Evolutionary conservation across 2,329 filamentous ascomycete genomes (phyloP).

Genomic region (Exophiala bonariae): DNA sequence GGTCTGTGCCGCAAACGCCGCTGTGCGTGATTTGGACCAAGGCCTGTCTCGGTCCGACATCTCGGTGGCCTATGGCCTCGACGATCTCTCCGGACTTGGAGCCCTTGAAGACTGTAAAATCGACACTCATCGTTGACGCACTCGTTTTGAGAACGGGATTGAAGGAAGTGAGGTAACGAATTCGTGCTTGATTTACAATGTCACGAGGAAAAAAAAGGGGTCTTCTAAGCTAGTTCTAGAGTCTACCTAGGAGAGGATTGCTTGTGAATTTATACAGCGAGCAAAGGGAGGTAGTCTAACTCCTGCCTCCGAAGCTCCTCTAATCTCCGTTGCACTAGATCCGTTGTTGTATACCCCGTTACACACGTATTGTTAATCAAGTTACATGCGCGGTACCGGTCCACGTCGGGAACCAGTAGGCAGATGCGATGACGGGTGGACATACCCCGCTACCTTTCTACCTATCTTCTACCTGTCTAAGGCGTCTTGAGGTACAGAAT

Average conservation of each 20-base stretch:
- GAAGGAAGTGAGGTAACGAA: background rate
- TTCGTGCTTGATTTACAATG: background rate
- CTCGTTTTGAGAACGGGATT: background rate
- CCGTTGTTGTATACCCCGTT: background rate
- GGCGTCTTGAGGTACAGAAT: background rate
- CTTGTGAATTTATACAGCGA: background rate
- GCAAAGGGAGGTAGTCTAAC: background rate
- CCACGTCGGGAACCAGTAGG: background rate
- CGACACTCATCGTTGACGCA: constrained; percentile 14
- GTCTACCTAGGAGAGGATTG: background rate
- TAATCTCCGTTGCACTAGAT: background rate
- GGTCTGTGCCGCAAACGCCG: constrained; percentile 26
- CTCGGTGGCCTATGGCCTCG: constrained; percentile 17
- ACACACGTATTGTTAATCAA: background rate
- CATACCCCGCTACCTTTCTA: background rate
- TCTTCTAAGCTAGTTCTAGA: background rate
- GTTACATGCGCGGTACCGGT: background rate
- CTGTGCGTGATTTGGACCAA: constrained; percentile 20
- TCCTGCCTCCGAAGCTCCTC: background rate
- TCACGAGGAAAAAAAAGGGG: background rate
- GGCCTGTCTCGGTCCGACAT: constrained; percentile 19
- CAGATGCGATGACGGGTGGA: background rate
- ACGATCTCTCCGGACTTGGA: constrained; percentile 20
- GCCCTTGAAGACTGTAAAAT: constrained; percentile 25
- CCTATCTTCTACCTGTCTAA: background rate